Base-by-base conservation (phyloP, 2,329 filamentous ascomycete species). In the Fusarium sp. region DNA sequence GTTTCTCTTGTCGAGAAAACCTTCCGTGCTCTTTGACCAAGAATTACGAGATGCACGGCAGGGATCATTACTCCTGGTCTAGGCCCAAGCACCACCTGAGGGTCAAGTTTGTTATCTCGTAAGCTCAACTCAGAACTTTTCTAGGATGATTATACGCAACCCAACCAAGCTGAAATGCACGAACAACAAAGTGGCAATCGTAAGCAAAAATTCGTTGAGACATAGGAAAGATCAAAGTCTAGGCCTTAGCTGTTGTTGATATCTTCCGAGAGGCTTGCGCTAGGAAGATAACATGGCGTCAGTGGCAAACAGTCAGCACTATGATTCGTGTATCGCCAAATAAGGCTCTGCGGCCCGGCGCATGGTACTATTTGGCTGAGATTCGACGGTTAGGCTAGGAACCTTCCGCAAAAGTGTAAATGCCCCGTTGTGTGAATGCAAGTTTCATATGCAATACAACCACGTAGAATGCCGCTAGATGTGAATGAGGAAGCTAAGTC, bases 81-180 rank as follows among this genome's bases (percentile, higher is more conserved):
- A 18, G 42, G 43, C 37, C 66, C n/a, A n/a, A n/a, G n/a, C n/a
- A n/a, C n/a, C n/a, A n/a, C n/a, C n/a, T n/a, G n/a, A n/a, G n/a
- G n/a, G n/a, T n/a, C n/a, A 3, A 37, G 8, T 31, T 37, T 15
- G 41, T 43, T 48, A 47, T 46, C 43, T 33, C 50, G 57, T 48
- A 59, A 56, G 56, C 28, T 28, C 29, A 18, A 1, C n/a, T n/a
- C n/a, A n/a, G n/a, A n/a, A n/a, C 21, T 35, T 43, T 46, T 28
- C 26, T 60, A 55, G 47, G 47, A 24, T 58, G 60, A 68, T 68
- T 46, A 18, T 15, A 70, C 69, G 62, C 57, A 57, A 24, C 57
- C 35, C 39, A 55, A 20, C 35, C 24, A 41, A 48, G 53, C 29
- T 68, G 57, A 52, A 33, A 61, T 67, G 65, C 53, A 57, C 18